These are phyloP conservation scores for Podospora didyma DNA, from an alignment of 495 filamentous ascomycete species.

Conservation along the genomic window DNA sequence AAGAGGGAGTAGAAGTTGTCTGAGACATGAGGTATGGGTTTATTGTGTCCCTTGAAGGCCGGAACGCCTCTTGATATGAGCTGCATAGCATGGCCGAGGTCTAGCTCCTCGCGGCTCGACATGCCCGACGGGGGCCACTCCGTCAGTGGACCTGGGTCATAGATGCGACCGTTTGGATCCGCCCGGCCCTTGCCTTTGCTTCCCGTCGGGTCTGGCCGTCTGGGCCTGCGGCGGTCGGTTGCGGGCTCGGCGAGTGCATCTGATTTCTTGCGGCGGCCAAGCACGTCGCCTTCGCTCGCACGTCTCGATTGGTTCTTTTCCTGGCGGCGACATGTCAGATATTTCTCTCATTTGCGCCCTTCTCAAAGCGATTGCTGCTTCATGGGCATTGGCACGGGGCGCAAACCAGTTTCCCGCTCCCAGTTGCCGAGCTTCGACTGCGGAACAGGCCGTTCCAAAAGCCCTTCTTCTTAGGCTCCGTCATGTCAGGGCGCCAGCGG, in stretches of 20 bases:
- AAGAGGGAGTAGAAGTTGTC: constrained; percentile 49
- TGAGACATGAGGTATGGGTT: constrained; percentile 41
- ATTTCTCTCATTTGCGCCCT: too few relatives aligned
- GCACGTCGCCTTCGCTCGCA: constrained; percentile 29
- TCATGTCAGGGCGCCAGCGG: not conserved
- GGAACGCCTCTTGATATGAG: constrained; percentile 45
- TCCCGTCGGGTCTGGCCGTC: constrained; percentile 33
- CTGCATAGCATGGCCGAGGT: constrained; percentile 42
- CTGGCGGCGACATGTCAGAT: constrained; percentile 6
- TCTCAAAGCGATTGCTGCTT: not conserved
- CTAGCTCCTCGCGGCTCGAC: constrained; percentile 38
- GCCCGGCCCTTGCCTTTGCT: constrained; percentile 43
- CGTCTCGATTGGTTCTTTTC: constrained; percentile 23
- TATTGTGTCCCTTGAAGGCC: constrained; percentile 42
- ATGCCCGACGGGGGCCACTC: constrained; percentile 47
- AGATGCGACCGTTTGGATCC: constrained; percentile 21
- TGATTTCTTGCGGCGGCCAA: constrained; percentile 15
- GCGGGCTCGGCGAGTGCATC: not conserved
- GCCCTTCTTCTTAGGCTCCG: constrained; percentile 28
- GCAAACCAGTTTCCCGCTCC: constrained; percentile 29
- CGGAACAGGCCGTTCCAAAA: constrained; percentile 37
- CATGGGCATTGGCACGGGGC: constrained; percentile 7
- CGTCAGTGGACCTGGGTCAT: constrained; percentile 37
- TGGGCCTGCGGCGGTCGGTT: constrained; percentile 34
- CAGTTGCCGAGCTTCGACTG: constrained; percentile 28